Evolutionary conservation across 2,329 filamentous ascomycete genomes (phyloP).

Genomic region (Fusarium sp.): DNA sequence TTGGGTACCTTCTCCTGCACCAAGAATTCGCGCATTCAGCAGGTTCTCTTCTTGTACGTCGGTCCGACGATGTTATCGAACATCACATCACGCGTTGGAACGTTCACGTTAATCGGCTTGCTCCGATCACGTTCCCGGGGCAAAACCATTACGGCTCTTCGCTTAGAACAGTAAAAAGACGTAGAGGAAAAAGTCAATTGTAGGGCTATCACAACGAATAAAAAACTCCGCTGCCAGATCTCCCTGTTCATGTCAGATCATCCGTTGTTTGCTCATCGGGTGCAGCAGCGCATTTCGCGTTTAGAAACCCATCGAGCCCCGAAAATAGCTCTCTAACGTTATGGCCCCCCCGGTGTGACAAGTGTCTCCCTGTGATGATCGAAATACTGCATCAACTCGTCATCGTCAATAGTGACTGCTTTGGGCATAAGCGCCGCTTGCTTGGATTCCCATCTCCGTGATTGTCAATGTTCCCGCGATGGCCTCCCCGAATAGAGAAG

Average conservation of each 20-base stretch:
- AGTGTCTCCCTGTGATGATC: background rate
- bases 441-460: background rate
- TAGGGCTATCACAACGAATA: background rate
- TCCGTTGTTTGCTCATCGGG: conserved; percentile 11
- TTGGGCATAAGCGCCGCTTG: conserved; percentile 9
- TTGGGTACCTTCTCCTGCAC: background rate
- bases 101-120: conserved; percentile 6
- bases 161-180: background rate
- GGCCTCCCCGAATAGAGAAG: background rate
- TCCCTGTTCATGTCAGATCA: background rate
- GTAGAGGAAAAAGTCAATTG: background rate
- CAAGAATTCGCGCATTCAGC: background rate
- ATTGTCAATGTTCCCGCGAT: background rate
- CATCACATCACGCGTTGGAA: background rate
- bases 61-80: conserved; percentile 24
- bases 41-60: conserved; percentile 7
- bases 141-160: background rate
- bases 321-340: background rate
- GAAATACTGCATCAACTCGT: background rate
- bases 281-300: conserved; percentile 16
- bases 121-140: conserved; percentile 4
- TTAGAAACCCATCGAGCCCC: background rate
- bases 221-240: background rate
- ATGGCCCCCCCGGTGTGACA: background rate
- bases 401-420: conserved; percentile 21